Percentiles rank a stretch among this genome's conserved stretches.
phyloP scores from a whole-genome alignment of 352 stramenopile species.

The Phytophthora constricta region DNA sequence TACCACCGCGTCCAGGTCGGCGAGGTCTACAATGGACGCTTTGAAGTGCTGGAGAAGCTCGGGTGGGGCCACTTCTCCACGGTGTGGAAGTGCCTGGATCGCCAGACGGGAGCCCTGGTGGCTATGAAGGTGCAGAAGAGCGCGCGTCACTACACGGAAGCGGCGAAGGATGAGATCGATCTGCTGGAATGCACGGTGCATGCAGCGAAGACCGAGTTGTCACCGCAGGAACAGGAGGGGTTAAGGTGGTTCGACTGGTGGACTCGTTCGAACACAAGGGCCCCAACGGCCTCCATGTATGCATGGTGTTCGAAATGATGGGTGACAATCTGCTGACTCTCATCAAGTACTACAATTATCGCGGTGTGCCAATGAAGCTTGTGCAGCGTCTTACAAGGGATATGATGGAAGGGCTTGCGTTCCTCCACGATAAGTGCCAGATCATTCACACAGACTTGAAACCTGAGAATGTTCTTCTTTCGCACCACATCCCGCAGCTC shows the following conservation, averaged over 20 bases:
- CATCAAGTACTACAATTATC: conserved; percentile 99
- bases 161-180: conserved; percentile 98
- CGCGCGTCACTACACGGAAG: conserved; percentile 98
- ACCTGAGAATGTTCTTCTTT: conserved; percentile 98
- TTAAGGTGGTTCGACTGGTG: conserved; percentile 74
- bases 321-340: conserved; percentile 98
- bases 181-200: conserved; percentile 93
- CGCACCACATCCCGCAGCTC: conserved; percentile 71
- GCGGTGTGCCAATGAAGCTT: conserved; percentile 95
- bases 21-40: conserved; percentile 93
- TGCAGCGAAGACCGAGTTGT: conserved; percentile 40
- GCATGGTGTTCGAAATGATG: conserved; percentile 99
- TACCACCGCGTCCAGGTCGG: conserved; percentile 97
- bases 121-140: conserved; percentile 98
- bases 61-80: conserved; percentile 99
- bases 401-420: conserved; percentile 96
- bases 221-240: conserved; percentile 29
- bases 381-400: conserved; percentile 95
- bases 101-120: conserved; percentile 82
- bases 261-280: conserved; percentile 98
- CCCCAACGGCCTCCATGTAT: conserved; percentile 96
- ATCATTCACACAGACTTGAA: conserved; percentile 99
- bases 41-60: conserved; percentile 98
- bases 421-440: conserved; percentile 96
- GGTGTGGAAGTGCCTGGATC: conserved; percentile 98